Base-by-base conservation (phyloP, 306 rosid genomes). In the Malus sieversii region DNA sequence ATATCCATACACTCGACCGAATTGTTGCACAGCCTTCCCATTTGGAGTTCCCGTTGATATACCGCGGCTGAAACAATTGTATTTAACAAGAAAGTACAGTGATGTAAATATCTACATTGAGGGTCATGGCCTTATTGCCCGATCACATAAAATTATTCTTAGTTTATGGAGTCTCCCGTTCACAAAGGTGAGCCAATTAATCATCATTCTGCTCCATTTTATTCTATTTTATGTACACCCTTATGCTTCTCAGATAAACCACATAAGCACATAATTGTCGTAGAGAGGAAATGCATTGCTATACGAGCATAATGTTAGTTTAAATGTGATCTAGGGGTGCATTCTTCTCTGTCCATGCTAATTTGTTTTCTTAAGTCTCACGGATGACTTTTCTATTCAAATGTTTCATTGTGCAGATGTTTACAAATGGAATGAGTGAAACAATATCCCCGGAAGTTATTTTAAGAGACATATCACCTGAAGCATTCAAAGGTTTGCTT, bases 391-490 rank as follows among this genome's bases (percentile, higher is more conserved):
- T 40, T 44, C 35, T 13, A 78, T 74, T 32, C 42, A 53, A 53
- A 66, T 76, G 63, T 83, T 77, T 58, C 59, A 67, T 66, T 79
- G 70, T 46, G 81, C 88, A 92, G 98, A 94, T 94, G 98, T 92
- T 94, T 88, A 94, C 98, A 64, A 94, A 94, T 82, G 98, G 98
- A 87, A 94, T 94, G 98, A 88, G 89, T 84, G 98, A 94, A 85
- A 94, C 95, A 77, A 80, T 78, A 76, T 88, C 98, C 63, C 84
- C 97, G 1, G 88, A 90, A 82, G 80, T 92, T 75, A 74, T 84
- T 73, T 68, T 94, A 66, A 85, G 85, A 82, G 98, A 94, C 79
- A 92, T 92, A 71, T 84, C 89, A 13, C 90, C 95, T 10, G 95
- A 94, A 87, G 97, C 90, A 73, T 91, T 92, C 81, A 83, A 83